Evolutionary conservation across 2,329 filamentous ascomycete species (phyloP).

Genomic region (Hymenoscyphus linearis): DNA sequence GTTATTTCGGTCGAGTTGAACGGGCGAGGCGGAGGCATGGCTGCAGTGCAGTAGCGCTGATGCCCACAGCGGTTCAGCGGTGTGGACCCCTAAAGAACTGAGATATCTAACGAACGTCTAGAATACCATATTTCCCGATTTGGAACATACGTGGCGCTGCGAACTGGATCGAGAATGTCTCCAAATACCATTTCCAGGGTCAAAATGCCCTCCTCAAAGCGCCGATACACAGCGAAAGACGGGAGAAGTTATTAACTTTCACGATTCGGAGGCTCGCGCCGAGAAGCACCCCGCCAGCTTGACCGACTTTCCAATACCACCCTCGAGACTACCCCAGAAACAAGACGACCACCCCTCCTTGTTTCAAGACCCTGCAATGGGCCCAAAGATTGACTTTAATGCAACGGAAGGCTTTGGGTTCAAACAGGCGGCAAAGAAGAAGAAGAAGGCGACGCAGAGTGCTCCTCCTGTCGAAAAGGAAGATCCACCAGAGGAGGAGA

Average conservation of each 20-base stretch:
- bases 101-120: conserved; percentile 31
- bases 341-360: conserved; percentile 30
- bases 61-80: conserved; percentile 23
- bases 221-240: conserved; percentile 9
- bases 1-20: neutral
- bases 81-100: conserved; percentile 27
- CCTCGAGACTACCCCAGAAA: conserved; percentile 10
- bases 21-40: neutral
- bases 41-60: conserved; percentile 32
- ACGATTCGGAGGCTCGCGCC: conserved; percentile 28
- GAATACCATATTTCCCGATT: conserved; percentile 22
- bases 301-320: conserved; percentile 19
- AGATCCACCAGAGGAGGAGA: conserved; percentile 35
- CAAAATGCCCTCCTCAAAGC: conserved; percentile 14
- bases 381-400: conserved; percentile 50
- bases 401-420: conserved; percentile 50
- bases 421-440: conserved; percentile 41
- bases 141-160: conserved; percentile 28
- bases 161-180: conserved; percentile 20
- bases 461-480: conserved; percentile 30
- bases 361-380: conserved; percentile 42
- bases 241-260: conserved; percentile 19
- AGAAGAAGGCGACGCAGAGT: conserved; percentile 17
- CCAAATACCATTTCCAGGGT: conserved; percentile 17
- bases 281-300: conserved; percentile 21